Evolutionary conservation across 305 asterid species (phyloP).

Genomic region (Fraxinus nigra): DNA sequence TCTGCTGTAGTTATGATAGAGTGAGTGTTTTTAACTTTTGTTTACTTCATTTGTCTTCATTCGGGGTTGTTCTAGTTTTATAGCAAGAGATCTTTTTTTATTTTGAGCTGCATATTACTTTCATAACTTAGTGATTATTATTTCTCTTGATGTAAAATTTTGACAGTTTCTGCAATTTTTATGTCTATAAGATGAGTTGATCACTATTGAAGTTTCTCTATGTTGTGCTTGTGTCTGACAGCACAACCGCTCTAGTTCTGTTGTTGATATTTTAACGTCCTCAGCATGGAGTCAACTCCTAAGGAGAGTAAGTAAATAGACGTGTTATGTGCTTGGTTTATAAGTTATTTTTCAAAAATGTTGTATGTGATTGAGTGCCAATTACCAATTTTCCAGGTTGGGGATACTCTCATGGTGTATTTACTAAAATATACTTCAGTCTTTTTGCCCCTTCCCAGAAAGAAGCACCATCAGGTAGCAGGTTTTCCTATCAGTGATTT

Average conservation of each 20-base stretch:
- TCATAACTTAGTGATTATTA: background rate
- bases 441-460: conserved; percentile 64
- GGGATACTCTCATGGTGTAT: conserved; percentile 71
- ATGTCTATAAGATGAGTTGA: background rate
- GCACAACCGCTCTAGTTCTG: conserved; percentile 49
- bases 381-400: conserved; percentile 49
- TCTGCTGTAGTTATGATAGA: conserved; percentile 55
- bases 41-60: background rate
- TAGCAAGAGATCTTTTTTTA: conserved; percentile 3
- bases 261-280: conserved; percentile 52
- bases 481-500: conserved; percentile 61
- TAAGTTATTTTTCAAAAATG: background rate
- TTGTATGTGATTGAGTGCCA: conserved; percentile 13
- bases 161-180: background rate
- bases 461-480: conserved; percentile 59
- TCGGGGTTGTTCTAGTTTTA: background rate
- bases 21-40: conserved; percentile 30
- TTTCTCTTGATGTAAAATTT: background rate
- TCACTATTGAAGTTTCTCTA: background rate
- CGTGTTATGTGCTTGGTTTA: conserved; percentile 4
- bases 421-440: conserved; percentile 59
- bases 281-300: conserved; percentile 60
- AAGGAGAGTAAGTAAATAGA: conserved; percentile 48
- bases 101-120: conserved; percentile 9
- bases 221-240: conserved; percentile 25